These are phyloP conservation scores for Zygoascus bituminiphila DNA, from an alignment of 805 yeast genomes.

Conservation along the genomic window DNA sequence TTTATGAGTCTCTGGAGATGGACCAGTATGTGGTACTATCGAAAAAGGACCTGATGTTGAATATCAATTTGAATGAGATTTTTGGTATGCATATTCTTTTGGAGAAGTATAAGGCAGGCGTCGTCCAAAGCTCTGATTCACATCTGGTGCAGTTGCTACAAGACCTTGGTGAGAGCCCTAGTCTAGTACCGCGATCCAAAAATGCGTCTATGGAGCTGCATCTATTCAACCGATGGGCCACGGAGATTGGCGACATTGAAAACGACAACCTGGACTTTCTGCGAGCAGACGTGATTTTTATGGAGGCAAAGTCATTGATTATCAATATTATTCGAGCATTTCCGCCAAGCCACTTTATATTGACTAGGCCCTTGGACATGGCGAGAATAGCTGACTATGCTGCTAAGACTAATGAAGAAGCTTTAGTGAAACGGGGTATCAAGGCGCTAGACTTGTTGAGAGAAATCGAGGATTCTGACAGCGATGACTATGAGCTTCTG, in stretches of 20 bases:
- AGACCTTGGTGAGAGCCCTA: constrained; percentile 27
- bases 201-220: constrained; percentile 27
- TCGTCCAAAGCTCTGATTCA: constrained; percentile 7
- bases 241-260: constrained; percentile 24
- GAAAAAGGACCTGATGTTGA: constrained; percentile 26
- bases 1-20: constrained; percentile 32
- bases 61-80: constrained; percentile 29
- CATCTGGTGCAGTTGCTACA: constrained; percentile 22
- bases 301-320: constrained; percentile 30
- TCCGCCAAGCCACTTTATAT: constrained; percentile 22
- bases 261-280: constrained; percentile 20
- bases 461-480: constrained; percentile 19
- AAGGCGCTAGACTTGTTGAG: constrained; percentile 25
- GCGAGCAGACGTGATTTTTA: constrained; percentile 27
- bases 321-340: constrained; percentile 30
- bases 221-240: constrained; percentile 28
- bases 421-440: constrained; percentile 27
- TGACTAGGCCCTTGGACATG: constrained; percentile 24
- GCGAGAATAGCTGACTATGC: constrained; percentile 27
- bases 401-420: constrained; percentile 22
- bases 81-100: constrained; percentile 30
- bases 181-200: constrained; percentile 23
- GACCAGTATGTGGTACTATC: constrained; percentile 33
- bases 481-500: constrained; percentile 23
- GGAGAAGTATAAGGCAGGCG: constrained; percentile 23